Percentiles rank a stretch among this genome's conserved stretches.
Evolutionary conservation across 495 filamentous ascomycete genomes (phyloP).

Genomic region (Aspergillus affinis): DNA sequence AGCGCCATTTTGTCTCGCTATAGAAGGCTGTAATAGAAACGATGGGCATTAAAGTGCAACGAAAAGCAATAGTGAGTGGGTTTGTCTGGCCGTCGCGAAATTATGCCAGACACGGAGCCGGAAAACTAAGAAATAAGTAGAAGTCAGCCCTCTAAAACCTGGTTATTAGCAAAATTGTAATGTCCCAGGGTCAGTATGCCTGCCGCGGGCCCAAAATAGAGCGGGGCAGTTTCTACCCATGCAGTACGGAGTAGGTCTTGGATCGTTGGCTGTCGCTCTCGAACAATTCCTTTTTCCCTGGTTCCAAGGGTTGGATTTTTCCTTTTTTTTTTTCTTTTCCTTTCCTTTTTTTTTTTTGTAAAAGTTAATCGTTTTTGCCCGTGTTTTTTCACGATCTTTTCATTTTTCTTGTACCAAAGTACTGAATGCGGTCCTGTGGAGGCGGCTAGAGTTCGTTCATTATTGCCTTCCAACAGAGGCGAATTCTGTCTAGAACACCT

Average conservation of each 20-base stretch:
- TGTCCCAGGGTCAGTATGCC: constrained; percentile 11
- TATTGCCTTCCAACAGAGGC: constrained; percentile 16
- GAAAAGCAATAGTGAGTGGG: constrained; percentile 24
- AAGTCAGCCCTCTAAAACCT: constrained; percentile 14
- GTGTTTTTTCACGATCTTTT: too few species aligned
- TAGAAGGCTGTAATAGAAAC: constrained; percentile 12
- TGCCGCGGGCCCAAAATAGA: constrained; percentile 26
- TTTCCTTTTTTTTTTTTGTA: too few species aligned
- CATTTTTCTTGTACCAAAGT: constrained; percentile 11
- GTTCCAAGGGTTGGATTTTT: constrained; percentile 6
- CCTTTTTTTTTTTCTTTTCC: too few species aligned
- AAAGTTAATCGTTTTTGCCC: not conserved
- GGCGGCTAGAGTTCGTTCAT: constrained; percentile 22
- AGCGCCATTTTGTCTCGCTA: constrained; percentile 18
- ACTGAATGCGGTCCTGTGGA: constrained; percentile 17
- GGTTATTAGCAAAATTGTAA: constrained; percentile 14
- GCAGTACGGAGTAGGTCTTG: constrained; percentile 15
- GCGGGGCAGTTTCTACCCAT: constrained; percentile 24
- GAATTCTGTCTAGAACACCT: constrained; percentile 10
- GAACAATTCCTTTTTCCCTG: constrained; percentile 19
- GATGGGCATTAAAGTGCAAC: constrained; percentile 18
- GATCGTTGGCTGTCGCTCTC: constrained; percentile 17
- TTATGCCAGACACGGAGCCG: constrained; percentile 15
- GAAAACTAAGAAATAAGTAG: constrained; percentile 26
- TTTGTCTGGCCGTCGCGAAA: constrained; percentile 17